Evolutionary conservation across 805 yeast species (phyloP).

Genomic region (Ogataea sp.): DNA sequence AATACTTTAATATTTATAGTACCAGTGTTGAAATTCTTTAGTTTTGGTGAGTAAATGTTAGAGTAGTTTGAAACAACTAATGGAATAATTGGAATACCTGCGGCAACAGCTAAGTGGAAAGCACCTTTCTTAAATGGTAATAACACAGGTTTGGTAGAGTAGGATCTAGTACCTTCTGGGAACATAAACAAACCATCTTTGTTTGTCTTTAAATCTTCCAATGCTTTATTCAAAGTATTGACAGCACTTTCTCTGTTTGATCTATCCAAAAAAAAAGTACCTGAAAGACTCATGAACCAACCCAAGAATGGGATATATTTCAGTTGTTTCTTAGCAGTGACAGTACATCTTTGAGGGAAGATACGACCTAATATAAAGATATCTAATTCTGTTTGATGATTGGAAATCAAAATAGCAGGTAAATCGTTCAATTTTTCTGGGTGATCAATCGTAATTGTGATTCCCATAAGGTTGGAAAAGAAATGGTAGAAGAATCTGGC

Average conservation of each 20-base stretch:
- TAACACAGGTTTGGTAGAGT: constrained; percentile 54
- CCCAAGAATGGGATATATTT: constrained; percentile 87
- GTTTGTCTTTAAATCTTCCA: constrained; percentile 47
- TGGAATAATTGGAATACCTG: constrained; percentile 84
- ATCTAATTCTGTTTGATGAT: constrained; percentile 90
- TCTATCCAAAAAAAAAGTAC: constrained; percentile 88
- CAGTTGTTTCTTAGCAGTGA: constrained; percentile 83
- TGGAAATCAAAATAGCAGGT: constrained; percentile 78
- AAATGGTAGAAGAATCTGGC: constrained; percentile 72
- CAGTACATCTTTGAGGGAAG: constrained; percentile 84
- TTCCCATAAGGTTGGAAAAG: constrained; percentile 56
- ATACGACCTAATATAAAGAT: constrained; percentile 71
- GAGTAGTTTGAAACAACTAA: constrained; percentile 83
- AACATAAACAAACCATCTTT: constrained; percentile 80
- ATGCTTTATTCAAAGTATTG: constrained; percentile 63
- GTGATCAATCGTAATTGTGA: constrained; percentile 61
- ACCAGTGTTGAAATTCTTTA: constrained; percentile 66
- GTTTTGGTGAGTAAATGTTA: constrained; percentile 51
- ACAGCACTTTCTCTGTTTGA: constrained; percentile 68
- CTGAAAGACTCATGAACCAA: constrained; percentile 91
- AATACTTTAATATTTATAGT: constrained; percentile 70
- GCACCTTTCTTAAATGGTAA: constrained; percentile 96
- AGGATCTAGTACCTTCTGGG: constrained; percentile 97
- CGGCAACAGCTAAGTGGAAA: constrained; percentile 93
- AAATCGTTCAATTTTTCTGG: constrained; percentile 47